Evolutionary conservation across 192 early-diverging fungal genomes (phyloP).

Genomic region (Allomyces macrogynus): DNA sequence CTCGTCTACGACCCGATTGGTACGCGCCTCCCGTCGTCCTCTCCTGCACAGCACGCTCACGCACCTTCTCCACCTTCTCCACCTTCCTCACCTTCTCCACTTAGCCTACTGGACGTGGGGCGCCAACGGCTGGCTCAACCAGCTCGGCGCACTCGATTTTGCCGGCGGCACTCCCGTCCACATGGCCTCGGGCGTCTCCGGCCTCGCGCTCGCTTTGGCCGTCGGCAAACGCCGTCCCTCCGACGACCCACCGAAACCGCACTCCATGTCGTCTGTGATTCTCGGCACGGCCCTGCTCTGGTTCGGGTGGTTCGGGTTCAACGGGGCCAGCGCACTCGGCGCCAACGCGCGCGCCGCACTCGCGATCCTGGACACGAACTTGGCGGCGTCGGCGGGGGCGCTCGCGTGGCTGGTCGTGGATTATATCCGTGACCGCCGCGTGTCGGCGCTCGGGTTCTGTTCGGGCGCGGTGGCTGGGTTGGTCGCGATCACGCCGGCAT

Average conservation of each 20-base stretch:
- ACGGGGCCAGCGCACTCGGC: conserved; percentile 55
- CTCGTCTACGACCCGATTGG: conserved; percentile 73
- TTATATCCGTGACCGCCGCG: conserved; percentile 44
- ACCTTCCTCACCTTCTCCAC: too few species aligned
- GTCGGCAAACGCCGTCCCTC: conserved; percentile 46
- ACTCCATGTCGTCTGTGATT: conserved; percentile 65
- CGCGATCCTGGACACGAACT: conserved; percentile 51
- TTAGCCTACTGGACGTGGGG: conserved; percentile 84
- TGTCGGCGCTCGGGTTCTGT: conserved; percentile 67
- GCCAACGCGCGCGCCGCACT: conserved; percentile 50
- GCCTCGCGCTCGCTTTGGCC: conserved; percentile 69
- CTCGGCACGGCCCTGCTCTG: conserved; percentile 62
- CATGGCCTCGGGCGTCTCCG: conserved; percentile 70
- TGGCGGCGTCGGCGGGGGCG: conserved; percentile 46
- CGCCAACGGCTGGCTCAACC: conserved; percentile 60
- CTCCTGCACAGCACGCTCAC: too few species aligned
- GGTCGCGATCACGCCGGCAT: conserved; percentile 70
- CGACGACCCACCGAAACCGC: conserved; percentile 4
- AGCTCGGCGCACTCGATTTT: conserved; percentile 73
- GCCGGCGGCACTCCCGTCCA: conserved; percentile 96
- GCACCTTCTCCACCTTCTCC: too few species aligned
- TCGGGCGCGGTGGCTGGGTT: conserved; percentile 74
- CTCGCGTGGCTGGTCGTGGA: conserved; percentile 56
- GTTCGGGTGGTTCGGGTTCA: conserved; percentile 88
- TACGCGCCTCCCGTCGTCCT: too few species aligned